phyloP scores from a whole-genome alignment of 352 stramenopile genomes.

The Globisporangium apiculatum region DNA sequence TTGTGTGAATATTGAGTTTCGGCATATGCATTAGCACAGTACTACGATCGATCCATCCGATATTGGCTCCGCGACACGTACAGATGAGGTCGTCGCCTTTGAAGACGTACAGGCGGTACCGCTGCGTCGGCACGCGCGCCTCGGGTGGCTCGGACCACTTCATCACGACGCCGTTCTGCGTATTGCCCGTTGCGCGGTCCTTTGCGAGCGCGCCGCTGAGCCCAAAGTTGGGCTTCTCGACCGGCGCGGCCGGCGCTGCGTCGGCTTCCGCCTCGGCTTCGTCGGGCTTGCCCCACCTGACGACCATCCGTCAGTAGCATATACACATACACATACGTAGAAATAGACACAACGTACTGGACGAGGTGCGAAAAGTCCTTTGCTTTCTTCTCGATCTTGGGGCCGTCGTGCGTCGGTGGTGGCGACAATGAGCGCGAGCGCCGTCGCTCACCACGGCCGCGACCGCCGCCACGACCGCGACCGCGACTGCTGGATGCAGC shows the following conservation, averaged over 20 bases:
- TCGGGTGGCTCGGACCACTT: constrained; percentile 97
- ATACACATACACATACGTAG: too few species aligned
- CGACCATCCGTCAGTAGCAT: background rate
- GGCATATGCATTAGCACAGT: too few species aligned
- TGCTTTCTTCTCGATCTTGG: constrained; percentile 35
- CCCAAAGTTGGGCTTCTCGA: constrained; percentile 96
- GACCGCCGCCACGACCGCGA: too few species aligned
- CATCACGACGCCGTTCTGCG: constrained; percentile 95
- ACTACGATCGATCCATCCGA: background rate
- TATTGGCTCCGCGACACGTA: constrained; percentile 16
- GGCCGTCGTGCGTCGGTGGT: constrained; percentile 11
- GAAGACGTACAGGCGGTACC: constrained; percentile 98
- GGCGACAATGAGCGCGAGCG: constrained; percentile 20
- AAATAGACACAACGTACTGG: constrained; percentile 21
- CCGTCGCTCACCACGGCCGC: constrained; percentile 1
- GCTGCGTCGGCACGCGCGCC: constrained; percentile 83
- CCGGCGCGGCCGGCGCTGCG: constrained; percentile 23
- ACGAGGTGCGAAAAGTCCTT: constrained; percentile 50
- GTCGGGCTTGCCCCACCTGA: constrained; percentile 59
- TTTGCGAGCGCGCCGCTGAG: constrained; percentile 95
- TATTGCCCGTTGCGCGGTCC: constrained; percentile 93
- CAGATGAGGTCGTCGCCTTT: constrained; percentile 83
- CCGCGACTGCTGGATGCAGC: background rate
- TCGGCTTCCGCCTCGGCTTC: constrained; percentile 34
- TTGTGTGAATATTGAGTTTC: too few species aligned